A percentile compares a stretch with the other conserved stretches of the same genome.
Conservation (phyloP, 2,329 filamentous ascomycete genomes). For the Colletotrichum tofieldiae region DNA sequence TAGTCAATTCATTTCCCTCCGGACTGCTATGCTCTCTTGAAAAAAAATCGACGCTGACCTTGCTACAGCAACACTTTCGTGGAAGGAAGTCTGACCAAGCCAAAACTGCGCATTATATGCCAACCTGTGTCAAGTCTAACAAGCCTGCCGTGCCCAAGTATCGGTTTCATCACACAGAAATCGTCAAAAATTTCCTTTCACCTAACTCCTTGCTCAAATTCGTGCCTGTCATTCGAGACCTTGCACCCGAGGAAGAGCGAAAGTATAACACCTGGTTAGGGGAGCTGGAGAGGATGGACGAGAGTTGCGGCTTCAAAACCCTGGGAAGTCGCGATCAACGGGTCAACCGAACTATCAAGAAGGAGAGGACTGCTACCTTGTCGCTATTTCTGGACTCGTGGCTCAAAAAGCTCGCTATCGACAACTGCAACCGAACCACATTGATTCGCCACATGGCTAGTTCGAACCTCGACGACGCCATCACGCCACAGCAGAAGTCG, state of each 20-base stretch:
- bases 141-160: slow-evolving; percentile 71
- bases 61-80: slow-evolving; percentile 59
- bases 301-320: slow-evolving; percentile 70
- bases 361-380: slow-evolving; percentile 67
- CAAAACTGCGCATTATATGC: slow-evolving; percentile 56
- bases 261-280: slow-evolving; percentile 71
- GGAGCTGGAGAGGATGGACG: slow-evolving; percentile 71
- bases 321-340: slow-evolving; percentile 66
- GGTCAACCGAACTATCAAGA: slow-evolving; percentile 62
- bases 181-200: slow-evolving; percentile 72
- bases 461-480: slow-evolving; percentile 62
- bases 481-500: slow-evolving; percentile 70
- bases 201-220: slow-evolving; percentile 74
- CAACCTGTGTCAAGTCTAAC: slow-evolving; percentile 65
- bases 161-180: slow-evolving; percentile 73
- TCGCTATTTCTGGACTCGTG: slow-evolving; percentile 69
- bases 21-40: neutral
- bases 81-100: slow-evolving; percentile 60
- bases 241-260: slow-evolving; percentile 70
- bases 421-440: slow-evolving; percentile 66
- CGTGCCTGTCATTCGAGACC: slow-evolving; percentile 71
- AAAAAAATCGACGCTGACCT: slow-evolving; percentile 17
- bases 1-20: neutral
- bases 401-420: slow-evolving; percentile 65
- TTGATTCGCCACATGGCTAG: slow-evolving; percentile 69